These are phyloP conservation scores for Tylopilus rubrobrunneus DNA, from an alignment of 768 basidiomycete genomes.

Conservation along the genomic window DNA sequence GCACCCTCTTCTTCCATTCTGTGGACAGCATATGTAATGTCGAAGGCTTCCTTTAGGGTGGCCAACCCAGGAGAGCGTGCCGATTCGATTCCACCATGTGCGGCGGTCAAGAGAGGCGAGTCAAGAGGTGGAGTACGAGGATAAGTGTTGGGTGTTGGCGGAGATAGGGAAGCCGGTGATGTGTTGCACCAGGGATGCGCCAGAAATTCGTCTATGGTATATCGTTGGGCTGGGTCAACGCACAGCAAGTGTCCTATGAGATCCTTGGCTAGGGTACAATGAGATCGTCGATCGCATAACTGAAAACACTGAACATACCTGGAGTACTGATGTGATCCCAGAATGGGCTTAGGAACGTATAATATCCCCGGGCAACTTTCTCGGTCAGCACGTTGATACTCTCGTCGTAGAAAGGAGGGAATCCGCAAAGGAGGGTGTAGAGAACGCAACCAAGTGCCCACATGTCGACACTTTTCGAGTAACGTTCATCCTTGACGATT, in stretches of 20 bases:
- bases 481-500: slow-evolving; percentile 98
- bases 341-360: slow-evolving; percentile 98
- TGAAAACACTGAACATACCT: slow-evolving; percentile 43
- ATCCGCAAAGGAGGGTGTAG: slow-evolving; percentile 96
- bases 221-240: slow-evolving; percentile 92
- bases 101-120: slow-evolving; percentile 84
- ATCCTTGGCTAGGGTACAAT: slow-evolving; percentile 70
- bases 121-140: slow-evolving; percentile 54
- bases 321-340: slow-evolving; percentile 92
- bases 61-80: slow-evolving; percentile 90
- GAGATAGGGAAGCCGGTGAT: slow-evolving; percentile 55
- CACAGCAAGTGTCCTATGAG: slow-evolving; percentile 92
- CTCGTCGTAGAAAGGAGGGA: slow-evolving; percentile 98
- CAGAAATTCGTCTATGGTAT: slow-evolving; percentile 97
- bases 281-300: slow-evolving; percentile 2
- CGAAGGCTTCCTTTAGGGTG: slow-evolving; percentile 95
- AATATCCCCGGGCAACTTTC: slow-evolving; percentile 95
- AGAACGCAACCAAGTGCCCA: slow-evolving; percentile 99
- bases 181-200: slow-evolving; percentile 93
- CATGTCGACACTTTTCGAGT: slow-evolving; percentile 97
- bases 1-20: slow-evolving; percentile 99
- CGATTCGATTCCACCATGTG: slow-evolving; percentile 65
- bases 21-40: slow-evolving; percentile 98
- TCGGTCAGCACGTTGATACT: slow-evolving; percentile 97
- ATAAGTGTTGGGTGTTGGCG: slow-evolving; percentile 59